Evolutionary conservation across 805 yeast species (phyloP).

Genomic region (Yamadazyma kitorensis): DNA sequence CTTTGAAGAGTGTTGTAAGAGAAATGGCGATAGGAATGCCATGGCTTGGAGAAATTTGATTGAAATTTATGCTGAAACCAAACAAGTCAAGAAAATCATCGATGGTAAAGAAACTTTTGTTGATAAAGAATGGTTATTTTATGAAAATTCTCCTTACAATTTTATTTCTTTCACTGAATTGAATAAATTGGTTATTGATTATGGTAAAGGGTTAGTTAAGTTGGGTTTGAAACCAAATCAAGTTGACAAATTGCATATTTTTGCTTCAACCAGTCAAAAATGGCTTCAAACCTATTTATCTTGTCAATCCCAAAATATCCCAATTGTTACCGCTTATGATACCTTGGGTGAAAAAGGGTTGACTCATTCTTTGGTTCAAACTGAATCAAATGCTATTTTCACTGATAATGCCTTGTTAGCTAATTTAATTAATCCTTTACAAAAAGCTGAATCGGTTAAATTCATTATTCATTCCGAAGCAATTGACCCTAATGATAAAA

Average conservation of each 20-base stretch:
- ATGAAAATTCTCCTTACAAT: constrained; percentile 72
- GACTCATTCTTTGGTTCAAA: constrained; percentile 80
- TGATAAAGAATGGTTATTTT: constrained; percentile 86
- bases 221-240: constrained; percentile 67
- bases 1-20: constrained; percentile 56
- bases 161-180: constrained; percentile 63
- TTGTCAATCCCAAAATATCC: constrained; percentile 71
- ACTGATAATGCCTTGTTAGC: constrained; percentile 75
- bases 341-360: constrained; percentile 88
- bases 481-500: constrained; percentile 59
- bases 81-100: constrained; percentile 67
- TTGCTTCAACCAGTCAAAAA: constrained; percentile 80
- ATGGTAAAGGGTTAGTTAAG: constrained; percentile 74
- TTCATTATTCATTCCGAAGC: constrained; percentile 69
- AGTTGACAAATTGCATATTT: constrained; percentile 70
- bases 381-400: constrained; percentile 74
- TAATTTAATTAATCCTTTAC: constrained; percentile 69
- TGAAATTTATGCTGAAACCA: constrained; percentile 74
- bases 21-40: constrained; percentile 51
- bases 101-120: constrained; percentile 72
- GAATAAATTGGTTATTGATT: constrained; percentile 42
- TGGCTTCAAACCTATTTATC: constrained; percentile 92
- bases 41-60: constrained; percentile 78
- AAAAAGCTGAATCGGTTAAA: constrained; percentile 58
- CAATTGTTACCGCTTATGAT: constrained; percentile 94